Evolutionary conservation across 345 rosid species (phyloP), one percentile per base, ranked within the genome.

Genomic region (Populus pruinosa): DNA sequence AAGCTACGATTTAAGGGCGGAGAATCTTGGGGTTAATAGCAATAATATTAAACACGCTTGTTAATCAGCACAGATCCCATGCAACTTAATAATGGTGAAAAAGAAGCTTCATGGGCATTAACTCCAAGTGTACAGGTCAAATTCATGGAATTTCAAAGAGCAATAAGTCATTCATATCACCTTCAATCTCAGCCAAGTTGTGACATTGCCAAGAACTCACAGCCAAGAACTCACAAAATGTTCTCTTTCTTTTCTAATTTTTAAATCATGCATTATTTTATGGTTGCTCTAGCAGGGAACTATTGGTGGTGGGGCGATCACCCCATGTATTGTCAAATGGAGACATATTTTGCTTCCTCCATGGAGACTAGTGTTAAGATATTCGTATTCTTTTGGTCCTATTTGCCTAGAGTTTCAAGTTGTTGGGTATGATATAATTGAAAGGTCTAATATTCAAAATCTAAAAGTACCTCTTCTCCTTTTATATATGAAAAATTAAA

Each of bases 21-120:
- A 78, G 81, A 80, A 74, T 70, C 84, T 77, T 44, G 39, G 38
- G 62, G 67, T 59, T 55, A 31, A 31, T 31, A 38, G 9, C 61
- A 11, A 23, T 16, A 49, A 5, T 20, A 67, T 20, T 14, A 33
- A 47, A 65, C 10, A 12, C 8, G 38, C 10, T 6, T 14, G 2
- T 5, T 49, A 23, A 8, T 18, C 5, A 23, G n/a, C 2, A 29
- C 2, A 31, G 31, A 6, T 9, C 16, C 38, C 66, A 18, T 68
- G 21, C 50, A 36, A 17, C 14, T 17, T 21, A 72, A 72, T 21
- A 29, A 59, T 35, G 25, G 61, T 12, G 44, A 14, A 16, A 21
- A 29, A 3, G 84, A 82, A 80, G 76, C 66, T 85, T 80, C 83
- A 5, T 39, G 21, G 71, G 80, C 21, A 69, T 38, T 36, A 12